These are phyloP conservation scores for Phylloporus sp. DNA, from an alignment of 768 basidiomycete genomes.

Conservation along the genomic window DNA sequence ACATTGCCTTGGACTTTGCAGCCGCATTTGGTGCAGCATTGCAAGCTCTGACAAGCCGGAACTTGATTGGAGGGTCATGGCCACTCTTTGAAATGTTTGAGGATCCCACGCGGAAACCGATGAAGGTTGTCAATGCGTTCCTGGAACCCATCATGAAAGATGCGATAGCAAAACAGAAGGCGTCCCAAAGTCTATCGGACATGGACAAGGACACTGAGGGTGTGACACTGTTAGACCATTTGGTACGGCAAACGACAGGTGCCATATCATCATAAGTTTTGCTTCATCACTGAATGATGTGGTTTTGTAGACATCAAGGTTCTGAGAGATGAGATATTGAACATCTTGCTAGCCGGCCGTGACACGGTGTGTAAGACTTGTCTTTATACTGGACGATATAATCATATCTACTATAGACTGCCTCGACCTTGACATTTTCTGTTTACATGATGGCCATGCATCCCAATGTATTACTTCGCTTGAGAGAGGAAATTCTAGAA, in stretches of 20 bases:
- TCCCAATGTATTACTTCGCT: slow-evolving; percentile 35
- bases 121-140: slow-evolving; percentile 37
- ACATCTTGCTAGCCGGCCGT: slow-evolving; percentile 42
- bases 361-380: slow-evolving; percentile 34
- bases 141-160: slow-evolving; percentile 39
- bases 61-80: slow-evolving; percentile 34
- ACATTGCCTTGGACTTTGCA: slow-evolving; percentile 27
- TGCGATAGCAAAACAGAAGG: slow-evolving; percentile 29
- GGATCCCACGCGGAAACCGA: slow-evolving; percentile 31
- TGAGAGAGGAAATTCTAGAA: slow-evolving; percentile 42
- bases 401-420: slow-evolving; percentile 33
- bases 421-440: slow-evolving; percentile 41
- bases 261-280: background rate
- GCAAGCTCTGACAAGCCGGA: slow-evolving; percentile 25
- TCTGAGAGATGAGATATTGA: slow-evolving; percentile 41
- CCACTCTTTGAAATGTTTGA: slow-evolving; percentile 36
- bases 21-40: slow-evolving; percentile 36
- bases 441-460: slow-evolving; percentile 46
- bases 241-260: slow-evolving; percentile 40
- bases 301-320: slow-evolving; percentile 25
- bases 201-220: slow-evolving; percentile 20
- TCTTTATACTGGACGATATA: background rate
- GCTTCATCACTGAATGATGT: background rate
- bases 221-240: slow-evolving; percentile 41
- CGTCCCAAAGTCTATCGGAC: slow-evolving; percentile 1